phyloP scores from a whole-genome alignment of 441 rosid genomes.

The Populus hybrid region DNA sequence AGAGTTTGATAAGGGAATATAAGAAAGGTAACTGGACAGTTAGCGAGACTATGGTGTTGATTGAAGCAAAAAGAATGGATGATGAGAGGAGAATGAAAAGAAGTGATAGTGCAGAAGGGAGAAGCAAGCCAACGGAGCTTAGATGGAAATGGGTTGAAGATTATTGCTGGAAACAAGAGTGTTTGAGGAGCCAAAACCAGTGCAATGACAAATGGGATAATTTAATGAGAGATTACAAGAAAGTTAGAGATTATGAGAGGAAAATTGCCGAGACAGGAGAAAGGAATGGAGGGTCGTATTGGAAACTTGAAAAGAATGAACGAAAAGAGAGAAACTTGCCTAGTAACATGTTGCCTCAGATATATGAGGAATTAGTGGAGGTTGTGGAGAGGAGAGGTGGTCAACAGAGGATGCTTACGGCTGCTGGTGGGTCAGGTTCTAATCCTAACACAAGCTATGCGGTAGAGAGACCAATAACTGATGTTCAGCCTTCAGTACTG shows the following conservation, averaged over 20 bases:
- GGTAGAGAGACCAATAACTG: conserved; percentile 22
- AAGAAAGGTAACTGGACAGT: conserved; percentile 89
- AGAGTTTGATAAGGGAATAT: conserved; percentile 61
- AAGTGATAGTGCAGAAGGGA: conserved; percentile 33
- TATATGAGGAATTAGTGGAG: conserved; percentile 63
- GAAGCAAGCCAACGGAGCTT: conserved; percentile 63
- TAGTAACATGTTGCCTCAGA: conserved; percentile 65
- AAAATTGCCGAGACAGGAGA: conserved; percentile 28
- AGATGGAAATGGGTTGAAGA: conserved; percentile 98
- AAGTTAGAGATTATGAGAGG: conserved; percentile 68
- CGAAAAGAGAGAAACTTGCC: conserved; percentile 81
- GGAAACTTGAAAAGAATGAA: conserved; percentile 82
- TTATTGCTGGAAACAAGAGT: conserved; percentile 71
- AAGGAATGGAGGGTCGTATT: conserved; percentile 41
- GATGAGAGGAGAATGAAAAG: conserved; percentile 77
- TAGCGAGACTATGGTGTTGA: conserved; percentile 71
- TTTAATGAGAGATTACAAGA: conserved; percentile 95
- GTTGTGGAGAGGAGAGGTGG: conserved; percentile 63
- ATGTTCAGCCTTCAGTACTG: conserved; percentile 26
- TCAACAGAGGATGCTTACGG: conserved; percentile 16
- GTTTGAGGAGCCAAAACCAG: conserved; percentile 87
- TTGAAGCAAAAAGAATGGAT: conserved; percentile 89
- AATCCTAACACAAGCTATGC: conserved; percentile 17
- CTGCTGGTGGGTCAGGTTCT: conserved; percentile 16
- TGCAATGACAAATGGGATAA: conserved; percentile 99